Evolutionary conservation across 768 basidiomycete species (phyloP).

Genomic region (Cystofilobasidium macerans): DNA sequence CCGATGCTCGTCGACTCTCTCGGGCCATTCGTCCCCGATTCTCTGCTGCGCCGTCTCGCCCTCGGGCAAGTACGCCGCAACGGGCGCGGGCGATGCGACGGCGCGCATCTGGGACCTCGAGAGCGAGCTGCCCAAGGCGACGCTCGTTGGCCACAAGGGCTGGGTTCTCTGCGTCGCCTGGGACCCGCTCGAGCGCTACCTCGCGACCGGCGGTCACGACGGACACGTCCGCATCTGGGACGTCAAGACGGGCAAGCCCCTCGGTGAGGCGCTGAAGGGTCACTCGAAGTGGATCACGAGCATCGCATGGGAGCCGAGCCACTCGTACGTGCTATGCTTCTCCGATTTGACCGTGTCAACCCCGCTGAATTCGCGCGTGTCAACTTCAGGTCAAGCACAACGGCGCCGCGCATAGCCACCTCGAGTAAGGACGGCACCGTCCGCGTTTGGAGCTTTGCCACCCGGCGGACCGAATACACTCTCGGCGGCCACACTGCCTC

Average conservation of each 20-base stretch:
- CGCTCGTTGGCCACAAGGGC: conserved; percentile 75
- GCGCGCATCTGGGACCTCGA: conserved; percentile 88
- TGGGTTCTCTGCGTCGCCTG: conserved; percentile 98
- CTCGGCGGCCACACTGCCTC: conserved; percentile 88
- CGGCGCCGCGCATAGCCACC: conserved; percentile 74
- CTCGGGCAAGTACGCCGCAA: conserved; percentile 78
- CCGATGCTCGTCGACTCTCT: conserved; percentile 81
- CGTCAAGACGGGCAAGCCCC: conserved; percentile 74
- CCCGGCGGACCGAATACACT: conserved; percentile 62
- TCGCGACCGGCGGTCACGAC: conserved; percentile 91
- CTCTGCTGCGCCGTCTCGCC: conserved; percentile 93
- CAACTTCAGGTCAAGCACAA: conserved; percentile 8
- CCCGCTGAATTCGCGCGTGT: conserved; percentile 13
- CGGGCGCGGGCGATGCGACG: conserved; percentile 87
- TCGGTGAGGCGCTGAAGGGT: conserved; percentile 80
- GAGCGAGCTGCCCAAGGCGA: conserved; percentile 82
- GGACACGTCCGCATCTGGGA: conserved; percentile 84
- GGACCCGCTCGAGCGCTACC: conserved; percentile 80
- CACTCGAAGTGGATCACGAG: conserved; percentile 96
- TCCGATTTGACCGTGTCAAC: conserved; percentile 15
- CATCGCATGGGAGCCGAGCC: conserved; percentile 90
- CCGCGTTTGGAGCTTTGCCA: conserved; percentile 76
- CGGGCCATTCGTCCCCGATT: conserved; percentile 86
- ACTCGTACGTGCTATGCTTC: conserved; percentile 51
- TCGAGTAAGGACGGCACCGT: conserved; percentile 95